Evolutionary conservation across 495 filamentous ascomycete genomes (phyloP).

Genomic region (Penicillium daleae): DNA sequence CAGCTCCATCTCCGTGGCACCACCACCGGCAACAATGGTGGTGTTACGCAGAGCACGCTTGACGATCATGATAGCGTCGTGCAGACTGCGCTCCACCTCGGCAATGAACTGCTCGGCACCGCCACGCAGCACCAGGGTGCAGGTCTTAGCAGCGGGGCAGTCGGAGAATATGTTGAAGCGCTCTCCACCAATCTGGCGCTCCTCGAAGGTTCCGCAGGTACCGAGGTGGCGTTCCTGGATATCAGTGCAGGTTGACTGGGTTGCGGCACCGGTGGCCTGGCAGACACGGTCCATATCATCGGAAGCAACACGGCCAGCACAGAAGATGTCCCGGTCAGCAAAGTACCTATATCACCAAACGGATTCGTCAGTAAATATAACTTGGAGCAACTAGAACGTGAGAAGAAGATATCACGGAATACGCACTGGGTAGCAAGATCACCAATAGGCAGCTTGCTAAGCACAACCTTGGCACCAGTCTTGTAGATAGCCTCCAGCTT

Average conservation of each 20-base stretch:
- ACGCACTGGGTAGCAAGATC: slow-evolving; percentile 91
- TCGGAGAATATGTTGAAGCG: slow-evolving; percentile 98
- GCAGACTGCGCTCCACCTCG: slow-evolving; percentile 93
- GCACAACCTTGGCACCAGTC: slow-evolving; percentile 93
- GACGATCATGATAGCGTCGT: slow-evolving; percentile 99
- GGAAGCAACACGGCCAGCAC: slow-evolving; percentile 87
- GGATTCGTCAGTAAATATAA: not conserved
- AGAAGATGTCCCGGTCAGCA: slow-evolving; percentile 97
- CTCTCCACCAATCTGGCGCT: slow-evolving; percentile 95
- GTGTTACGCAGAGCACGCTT: slow-evolving; percentile 94
- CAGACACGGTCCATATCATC: slow-evolving; percentile 97
- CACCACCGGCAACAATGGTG: slow-evolving; percentile 92
- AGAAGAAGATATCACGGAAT: not conserved
- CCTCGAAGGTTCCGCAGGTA: slow-evolving; percentile 88
- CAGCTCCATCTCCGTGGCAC: slow-evolving; percentile 95
- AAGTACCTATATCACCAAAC: slow-evolving; percentile 65
- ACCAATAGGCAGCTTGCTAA: slow-evolving; percentile 96
- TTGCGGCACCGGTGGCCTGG: slow-evolving; percentile 87
- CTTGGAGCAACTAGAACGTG: not conserved
- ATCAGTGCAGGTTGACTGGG: slow-evolving; percentile 96
- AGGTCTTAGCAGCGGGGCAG: slow-evolving; percentile 93
- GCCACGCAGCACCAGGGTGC: slow-evolving; percentile 91
- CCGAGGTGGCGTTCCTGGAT: slow-evolving; percentile 89
- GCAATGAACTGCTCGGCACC: slow-evolving; percentile 99
- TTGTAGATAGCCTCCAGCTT: slow-evolving; percentile 93